A percentile compares a stretch with the other conserved stretches of the same genome.
These are phyloP conservation scores for Crepidotus variabilis DNA, from an alignment of 768 basidiomycete genomes.

Conservation along the genomic window DNA sequence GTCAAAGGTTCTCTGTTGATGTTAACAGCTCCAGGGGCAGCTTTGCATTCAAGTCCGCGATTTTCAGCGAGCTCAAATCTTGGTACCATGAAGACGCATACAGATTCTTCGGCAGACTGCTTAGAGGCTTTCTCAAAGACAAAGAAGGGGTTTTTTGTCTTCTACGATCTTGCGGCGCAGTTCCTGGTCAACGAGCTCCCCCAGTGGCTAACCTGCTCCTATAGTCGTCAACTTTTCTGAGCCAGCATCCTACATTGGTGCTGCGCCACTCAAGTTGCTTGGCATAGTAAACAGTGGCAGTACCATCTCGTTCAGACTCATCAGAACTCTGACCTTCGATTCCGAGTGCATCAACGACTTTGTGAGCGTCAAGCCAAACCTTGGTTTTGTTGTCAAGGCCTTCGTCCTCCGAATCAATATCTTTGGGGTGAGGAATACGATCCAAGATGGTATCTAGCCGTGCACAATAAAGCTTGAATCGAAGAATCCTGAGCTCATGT, in stretches of 20 bases:
- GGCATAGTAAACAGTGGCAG: not conserved
- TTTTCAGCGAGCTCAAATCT: too few species aligned
- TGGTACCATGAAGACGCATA: too few species aligned
- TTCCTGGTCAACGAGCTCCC: not conserved
- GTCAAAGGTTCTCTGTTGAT: too few species aligned
- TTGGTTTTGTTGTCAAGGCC: not conserved
- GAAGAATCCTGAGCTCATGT: not conserved
- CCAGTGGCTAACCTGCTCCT: not conserved
- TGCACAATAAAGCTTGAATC: not conserved
- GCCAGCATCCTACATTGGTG: not conserved
- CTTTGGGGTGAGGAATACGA: not conserved
- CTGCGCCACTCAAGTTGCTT: conserved; percentile 1
- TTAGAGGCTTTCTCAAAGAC: too few species aligned
- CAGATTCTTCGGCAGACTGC: too few species aligned
- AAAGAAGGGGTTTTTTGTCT: not conserved
- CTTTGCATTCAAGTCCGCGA: too few species aligned
- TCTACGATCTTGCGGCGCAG: not conserved
- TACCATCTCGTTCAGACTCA: not conserved
- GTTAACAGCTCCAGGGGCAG: too few species aligned
- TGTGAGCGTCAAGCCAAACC: not conserved
- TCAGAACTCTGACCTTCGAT: not conserved
- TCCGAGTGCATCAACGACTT: not conserved
- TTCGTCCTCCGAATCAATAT: not conserved
- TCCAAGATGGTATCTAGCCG: conserved; percentile 1
- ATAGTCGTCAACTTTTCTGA: not conserved